A percentile compares a stretch with the other conserved stretches of the same genome.
Conservation (phyloP, 305 asterid genomes). For the Ilex paraguariensis region DNA sequence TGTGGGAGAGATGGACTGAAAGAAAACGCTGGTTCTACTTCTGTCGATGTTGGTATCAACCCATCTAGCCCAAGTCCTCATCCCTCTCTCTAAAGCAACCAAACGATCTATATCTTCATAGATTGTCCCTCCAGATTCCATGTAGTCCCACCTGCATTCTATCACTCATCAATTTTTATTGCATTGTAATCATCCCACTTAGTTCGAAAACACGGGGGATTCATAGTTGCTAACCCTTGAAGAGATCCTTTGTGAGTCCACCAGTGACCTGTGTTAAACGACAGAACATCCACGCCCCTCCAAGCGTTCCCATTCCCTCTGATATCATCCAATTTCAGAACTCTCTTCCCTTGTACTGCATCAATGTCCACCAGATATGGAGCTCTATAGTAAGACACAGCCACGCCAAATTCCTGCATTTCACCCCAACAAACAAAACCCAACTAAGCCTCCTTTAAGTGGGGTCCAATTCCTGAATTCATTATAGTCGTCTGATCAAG, state of each 20-base stretch:
- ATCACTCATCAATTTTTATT: no score
- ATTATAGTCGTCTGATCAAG: no score
- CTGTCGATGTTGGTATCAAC: conserved; percentile 60
- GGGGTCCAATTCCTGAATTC: background rate
- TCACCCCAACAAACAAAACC: background rate
- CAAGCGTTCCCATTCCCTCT: conserved; percentile 74
- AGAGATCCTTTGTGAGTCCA: conserved; percentile 83
- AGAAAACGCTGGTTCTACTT: conserved; percentile 55
- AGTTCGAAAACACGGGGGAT: background rate
- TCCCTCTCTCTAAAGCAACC: conserved; percentile 65
- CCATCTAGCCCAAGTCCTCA: conserved; percentile 92
- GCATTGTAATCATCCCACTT: no score
- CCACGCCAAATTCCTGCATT: conserved; percentile 66
- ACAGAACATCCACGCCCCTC: conserved; percentile 72
- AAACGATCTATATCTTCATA: conserved; percentile 75
- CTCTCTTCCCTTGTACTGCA: conserved; percentile 58
- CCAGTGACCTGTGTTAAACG: conserved; percentile 97
- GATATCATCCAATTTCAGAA: conserved; percentile 75
- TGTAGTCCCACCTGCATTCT: conserved; percentile 73
- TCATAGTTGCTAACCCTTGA: conserved; percentile 48
- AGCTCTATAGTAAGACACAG: conserved; percentile 77
- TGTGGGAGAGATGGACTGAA: conserved; percentile 88
- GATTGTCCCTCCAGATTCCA: conserved; percentile 60
- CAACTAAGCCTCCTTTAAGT: background rate
- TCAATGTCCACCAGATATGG: conserved; percentile 88